Evolutionary conservation across 1,139 yeast genomes (phyloP).

Genomic region (Taphrina flavorubra): DNA sequence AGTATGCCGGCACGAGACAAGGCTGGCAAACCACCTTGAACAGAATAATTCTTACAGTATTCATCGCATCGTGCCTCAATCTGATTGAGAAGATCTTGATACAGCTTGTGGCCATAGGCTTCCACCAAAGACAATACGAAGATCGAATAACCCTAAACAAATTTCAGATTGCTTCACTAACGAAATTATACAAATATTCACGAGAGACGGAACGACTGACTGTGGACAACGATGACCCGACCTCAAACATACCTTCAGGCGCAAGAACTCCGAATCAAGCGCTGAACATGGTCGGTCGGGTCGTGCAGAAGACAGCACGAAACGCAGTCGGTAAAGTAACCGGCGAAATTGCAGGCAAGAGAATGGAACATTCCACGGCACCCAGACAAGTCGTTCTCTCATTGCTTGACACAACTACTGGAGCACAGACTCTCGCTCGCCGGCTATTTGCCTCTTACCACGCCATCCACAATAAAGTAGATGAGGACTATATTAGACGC

Average conservation of each 20-base stretch:
- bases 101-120: conserved; percentile 55
- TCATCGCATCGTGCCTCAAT: conserved; percentile 53
- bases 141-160: conserved; percentile 53
- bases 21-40: conserved; percentile 53
- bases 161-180: conserved; percentile 50
- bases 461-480: conserved; percentile 51
- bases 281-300: conserved; percentile 34
- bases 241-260: conserved; percentile 46
- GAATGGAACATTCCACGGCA: conserved; percentile 46
- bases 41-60: conserved; percentile 53
- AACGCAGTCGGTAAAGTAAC: conserved; percentile 51
- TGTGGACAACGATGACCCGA: conserved; percentile 45
- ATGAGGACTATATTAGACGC: conserved; percentile 51
- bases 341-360: conserved; percentile 48
- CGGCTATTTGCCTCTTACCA: conserved; percentile 54
- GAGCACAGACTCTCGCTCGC: conserved; percentile 52
- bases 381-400: conserved; percentile 51
- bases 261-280: conserved; percentile 35
- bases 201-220: conserved; percentile 45
- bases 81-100: conserved; percentile 53
- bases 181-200: conserved; percentile 52
- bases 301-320: conserved; percentile 47
- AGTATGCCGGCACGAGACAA: conserved; percentile 46
- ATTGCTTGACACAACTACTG: conserved; percentile 50
- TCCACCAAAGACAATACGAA: conserved; percentile 55